Evolutionary conservation across 106 monocot species (phyloP).

Genomic region (Apostasia ramifera): DNA sequence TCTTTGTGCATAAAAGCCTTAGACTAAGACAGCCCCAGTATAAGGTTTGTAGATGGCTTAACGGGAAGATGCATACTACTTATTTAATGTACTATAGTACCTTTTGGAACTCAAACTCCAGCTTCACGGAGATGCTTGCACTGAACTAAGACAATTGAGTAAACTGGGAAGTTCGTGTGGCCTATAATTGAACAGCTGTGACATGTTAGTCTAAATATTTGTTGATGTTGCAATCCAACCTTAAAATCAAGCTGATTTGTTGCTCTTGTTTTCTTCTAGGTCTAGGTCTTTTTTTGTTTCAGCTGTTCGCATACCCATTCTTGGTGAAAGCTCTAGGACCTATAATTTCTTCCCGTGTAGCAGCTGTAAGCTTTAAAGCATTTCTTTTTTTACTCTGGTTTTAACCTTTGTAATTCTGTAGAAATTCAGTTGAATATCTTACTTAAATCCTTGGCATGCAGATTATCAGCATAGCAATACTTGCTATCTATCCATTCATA

Average conservation of each 20-base stretch:
- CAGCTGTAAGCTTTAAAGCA: constrained; percentile 35
- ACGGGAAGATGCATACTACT: too few relatives aligned
- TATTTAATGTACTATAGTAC: too few relatives aligned
- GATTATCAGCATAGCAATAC: constrained; percentile 46
- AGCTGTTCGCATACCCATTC: constrained; percentile 33
- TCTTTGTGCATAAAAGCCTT: too few relatives aligned
- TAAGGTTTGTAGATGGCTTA: too few relatives aligned
- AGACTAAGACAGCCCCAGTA: too few relatives aligned
- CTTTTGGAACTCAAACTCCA: too few relatives aligned
- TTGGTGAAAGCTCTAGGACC: constrained; percentile 23
- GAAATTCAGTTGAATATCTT: not conserved
- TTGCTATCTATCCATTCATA: constrained; percentile 52
- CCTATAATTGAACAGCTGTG: too few relatives aligned
- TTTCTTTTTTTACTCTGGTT: not conserved
- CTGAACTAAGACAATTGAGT: too few relatives aligned
- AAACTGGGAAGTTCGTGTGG: too few relatives aligned
- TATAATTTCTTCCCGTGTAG: constrained; percentile 25
- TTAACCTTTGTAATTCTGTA: not conserved
- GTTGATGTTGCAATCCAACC: too few relatives aligned
- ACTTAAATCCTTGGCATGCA: constrained; percentile 18
- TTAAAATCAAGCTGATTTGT: not conserved
- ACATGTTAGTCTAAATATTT: too few relatives aligned
- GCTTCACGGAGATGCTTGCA: too few relatives aligned
- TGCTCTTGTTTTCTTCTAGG: constrained; percentile 16
- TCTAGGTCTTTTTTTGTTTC: constrained; percentile 41